Evolutionary conservation across 768 basidiomycete genomes (phyloP).

Genomic region (Boletus sp.): DNA sequence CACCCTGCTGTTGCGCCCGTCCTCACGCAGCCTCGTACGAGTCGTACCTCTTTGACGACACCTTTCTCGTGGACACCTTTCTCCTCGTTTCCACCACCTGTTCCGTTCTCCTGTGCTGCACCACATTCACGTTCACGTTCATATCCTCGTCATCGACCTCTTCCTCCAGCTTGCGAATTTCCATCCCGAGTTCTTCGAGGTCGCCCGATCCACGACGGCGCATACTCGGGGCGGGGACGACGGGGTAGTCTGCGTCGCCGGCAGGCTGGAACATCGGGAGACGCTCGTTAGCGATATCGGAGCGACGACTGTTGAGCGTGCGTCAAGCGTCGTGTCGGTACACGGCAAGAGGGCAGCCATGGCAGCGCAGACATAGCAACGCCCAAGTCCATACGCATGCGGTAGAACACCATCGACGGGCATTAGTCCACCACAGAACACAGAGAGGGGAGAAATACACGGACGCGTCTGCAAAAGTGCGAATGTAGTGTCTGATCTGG

Average conservation of each 20-base stretch:
- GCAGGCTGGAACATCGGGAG: slow-evolving; percentile 54
- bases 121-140: background rate
- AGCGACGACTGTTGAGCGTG: slow-evolving; percentile 51
- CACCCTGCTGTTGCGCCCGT: background rate
- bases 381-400: background rate
- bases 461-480: slow-evolving; percentile 74
- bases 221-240: slow-evolving; percentile 66
- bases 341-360: background rate
- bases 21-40: background rate
- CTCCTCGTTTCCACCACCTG: slow-evolving; percentile 60
- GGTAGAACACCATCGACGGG: background rate
- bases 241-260: slow-evolving; percentile 34
- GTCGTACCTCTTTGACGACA: slow-evolving; percentile 62
- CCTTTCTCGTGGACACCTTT: slow-evolving; percentile 43
- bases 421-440: background rate
- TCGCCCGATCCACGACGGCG: slow-evolving; percentile 42
- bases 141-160: slow-evolving; percentile 44
- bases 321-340: background rate
- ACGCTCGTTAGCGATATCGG: slow-evolving; percentile 73
- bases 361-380: background rate
- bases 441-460: slow-evolving; percentile 28
- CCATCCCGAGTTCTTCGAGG: slow-evolving; percentile 53
- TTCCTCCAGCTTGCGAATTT: slow-evolving; percentile 63
- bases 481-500: slow-evolving; percentile 60
- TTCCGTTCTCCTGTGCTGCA: slow-evolving; percentile 39